A percentile compares a stretch with the other conserved stretches of the same genome.
These are phyloP conservation scores for Starmera caribaea DNA, from an alignment of 805 yeast genomes.

Conservation along the genomic window DNA sequence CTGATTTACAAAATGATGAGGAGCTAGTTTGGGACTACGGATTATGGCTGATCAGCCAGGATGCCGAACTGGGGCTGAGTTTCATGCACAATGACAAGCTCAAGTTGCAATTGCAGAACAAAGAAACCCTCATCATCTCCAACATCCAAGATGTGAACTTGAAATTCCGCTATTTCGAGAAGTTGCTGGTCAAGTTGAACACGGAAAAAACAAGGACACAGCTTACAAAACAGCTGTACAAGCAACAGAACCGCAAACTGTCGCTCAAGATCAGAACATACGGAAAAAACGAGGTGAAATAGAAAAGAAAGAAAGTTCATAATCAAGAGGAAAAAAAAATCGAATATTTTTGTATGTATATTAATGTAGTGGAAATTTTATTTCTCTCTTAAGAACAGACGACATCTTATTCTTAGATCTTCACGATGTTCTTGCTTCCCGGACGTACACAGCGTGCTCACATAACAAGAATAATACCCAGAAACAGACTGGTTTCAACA, in stretches of 20 bases:
- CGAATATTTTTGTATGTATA: no score
- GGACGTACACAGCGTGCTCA: no score
- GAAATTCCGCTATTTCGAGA: slow-evolving; percentile 11
- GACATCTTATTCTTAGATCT: no score
- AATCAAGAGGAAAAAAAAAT: no score
- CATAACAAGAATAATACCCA: no score
- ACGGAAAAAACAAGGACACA: slow-evolving; percentile 7
- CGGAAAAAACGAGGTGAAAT: no score
- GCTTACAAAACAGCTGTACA: slow-evolving; percentile 9
- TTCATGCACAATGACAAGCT: slow-evolving; percentile 10
- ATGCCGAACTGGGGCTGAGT: slow-evolving; percentile 12
- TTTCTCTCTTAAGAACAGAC: no score
- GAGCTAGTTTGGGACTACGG: slow-evolving; percentile 8
- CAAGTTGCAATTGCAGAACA: slow-evolving; percentile 5
- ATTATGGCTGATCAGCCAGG: slow-evolving; percentile 12
- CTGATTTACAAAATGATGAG: slow-evolving; percentile 7
- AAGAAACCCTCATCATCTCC: slow-evolving; percentile 8
- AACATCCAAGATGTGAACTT: slow-evolving; percentile 11
- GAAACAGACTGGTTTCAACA: no score
- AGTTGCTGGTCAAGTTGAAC: slow-evolving; percentile 12
- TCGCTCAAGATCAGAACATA: no score
- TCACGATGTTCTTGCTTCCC: no score
- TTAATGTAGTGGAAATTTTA: no score
- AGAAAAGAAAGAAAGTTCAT: no score
- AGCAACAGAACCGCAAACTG: not conserved